Evolutionary conservation across 2,329 filamentous ascomycete species (phyloP).

Genomic region (Epichloe typhina): DNA sequence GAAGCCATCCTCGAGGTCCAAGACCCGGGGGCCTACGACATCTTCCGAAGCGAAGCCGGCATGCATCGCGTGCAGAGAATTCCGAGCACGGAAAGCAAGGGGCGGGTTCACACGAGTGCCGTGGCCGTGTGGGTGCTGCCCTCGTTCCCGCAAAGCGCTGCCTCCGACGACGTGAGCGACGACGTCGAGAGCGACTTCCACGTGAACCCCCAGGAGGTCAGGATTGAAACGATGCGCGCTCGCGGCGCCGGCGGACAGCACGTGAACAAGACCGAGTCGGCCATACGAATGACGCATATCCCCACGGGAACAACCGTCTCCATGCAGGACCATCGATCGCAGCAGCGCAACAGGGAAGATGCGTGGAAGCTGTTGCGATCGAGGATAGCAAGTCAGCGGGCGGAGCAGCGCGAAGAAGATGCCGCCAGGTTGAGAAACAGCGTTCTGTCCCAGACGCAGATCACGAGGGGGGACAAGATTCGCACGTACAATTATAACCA

Average conservation of each 20-base stretch:
- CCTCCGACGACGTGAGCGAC: conserved; percentile 47
- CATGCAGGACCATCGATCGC: conserved; percentile 87
- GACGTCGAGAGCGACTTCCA: conserved; percentile 89
- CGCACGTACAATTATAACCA: conserved; percentile 73
- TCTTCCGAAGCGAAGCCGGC: conserved; percentile 76
- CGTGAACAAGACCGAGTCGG: conserved; percentile 96
- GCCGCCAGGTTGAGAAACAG: conserved; percentile 61
- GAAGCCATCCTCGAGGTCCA: conserved; percentile 83
- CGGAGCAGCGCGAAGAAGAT: conserved; percentile 76
- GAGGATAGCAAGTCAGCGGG: conserved; percentile 63
- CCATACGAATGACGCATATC: conserved; percentile 79
- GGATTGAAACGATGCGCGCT: conserved; percentile 79
- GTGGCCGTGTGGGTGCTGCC: conserved; percentile 88
- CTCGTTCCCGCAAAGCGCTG: conserved; percentile 51
- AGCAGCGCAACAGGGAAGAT: conserved; percentile 74
- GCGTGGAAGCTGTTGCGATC: conserved; percentile 80
- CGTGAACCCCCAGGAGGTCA: conserved; percentile 75
- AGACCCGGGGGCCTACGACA: conserved; percentile 63
- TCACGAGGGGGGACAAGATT: conserved; percentile 87
- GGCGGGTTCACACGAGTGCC: conserved; percentile 85
- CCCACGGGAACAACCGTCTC: conserved; percentile 78
- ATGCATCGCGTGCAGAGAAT: conserved; percentile 93
- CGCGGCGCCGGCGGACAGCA: conserved; percentile 90
- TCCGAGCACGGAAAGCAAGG: conserved; percentile 80
- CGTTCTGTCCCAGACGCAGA: conserved; percentile 65